phyloP scores from a whole-genome alignment of 2,329 filamentous ascomycete genomes.

The Podosphaera xanthii region DNA sequence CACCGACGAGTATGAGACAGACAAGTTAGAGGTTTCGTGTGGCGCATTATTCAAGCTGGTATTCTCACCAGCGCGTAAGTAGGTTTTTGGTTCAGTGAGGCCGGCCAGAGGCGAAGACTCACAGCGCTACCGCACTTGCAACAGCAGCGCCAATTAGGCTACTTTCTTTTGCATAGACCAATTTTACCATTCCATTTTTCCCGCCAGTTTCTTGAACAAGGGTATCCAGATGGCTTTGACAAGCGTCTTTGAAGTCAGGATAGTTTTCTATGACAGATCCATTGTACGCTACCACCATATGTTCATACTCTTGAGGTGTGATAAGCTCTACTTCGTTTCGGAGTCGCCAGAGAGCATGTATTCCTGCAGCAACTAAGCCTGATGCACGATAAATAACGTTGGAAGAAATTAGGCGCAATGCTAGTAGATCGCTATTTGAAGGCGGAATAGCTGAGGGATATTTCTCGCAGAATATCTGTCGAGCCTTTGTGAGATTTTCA shows the following conservation, averaged over 20 bases:
- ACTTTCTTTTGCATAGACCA: conserved; percentile 50
- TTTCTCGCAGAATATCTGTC: conserved; percentile 24
- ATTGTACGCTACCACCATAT: conserved; percentile 50
- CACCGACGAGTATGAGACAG: too few relatives aligned
- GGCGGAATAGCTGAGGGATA: conserved; percentile 23
- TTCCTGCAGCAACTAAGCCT: conserved; percentile 32
- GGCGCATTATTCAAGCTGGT: background rate
- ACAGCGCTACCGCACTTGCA: conserved; percentile 32
- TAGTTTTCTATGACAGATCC: conserved; percentile 64
- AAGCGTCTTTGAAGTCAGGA: conserved; percentile 37
- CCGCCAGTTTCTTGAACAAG: conserved; percentile 25
- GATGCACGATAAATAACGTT: conserved; percentile 34
- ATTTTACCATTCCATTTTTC: conserved; percentile 25
- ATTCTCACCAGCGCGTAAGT: background rate
- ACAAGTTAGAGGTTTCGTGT: too few relatives aligned
- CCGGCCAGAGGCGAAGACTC: background rate
- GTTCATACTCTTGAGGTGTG: conserved; percentile 14
- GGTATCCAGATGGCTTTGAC: conserved; percentile 39
- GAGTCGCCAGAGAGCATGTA: conserved; percentile 36
- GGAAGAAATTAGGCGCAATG: conserved; percentile 28
- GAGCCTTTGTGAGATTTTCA: conserved; percentile 16
- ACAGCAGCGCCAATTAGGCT: conserved; percentile 56
- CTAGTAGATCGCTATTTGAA: conserved; percentile 26
- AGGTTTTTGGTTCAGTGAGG: background rate
- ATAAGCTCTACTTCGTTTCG: conserved; percentile 24